Evolutionary conservation across 2,329 filamentous ascomycete genomes (phyloP).

Genomic region (Rugonectria rugulosa): DNA sequence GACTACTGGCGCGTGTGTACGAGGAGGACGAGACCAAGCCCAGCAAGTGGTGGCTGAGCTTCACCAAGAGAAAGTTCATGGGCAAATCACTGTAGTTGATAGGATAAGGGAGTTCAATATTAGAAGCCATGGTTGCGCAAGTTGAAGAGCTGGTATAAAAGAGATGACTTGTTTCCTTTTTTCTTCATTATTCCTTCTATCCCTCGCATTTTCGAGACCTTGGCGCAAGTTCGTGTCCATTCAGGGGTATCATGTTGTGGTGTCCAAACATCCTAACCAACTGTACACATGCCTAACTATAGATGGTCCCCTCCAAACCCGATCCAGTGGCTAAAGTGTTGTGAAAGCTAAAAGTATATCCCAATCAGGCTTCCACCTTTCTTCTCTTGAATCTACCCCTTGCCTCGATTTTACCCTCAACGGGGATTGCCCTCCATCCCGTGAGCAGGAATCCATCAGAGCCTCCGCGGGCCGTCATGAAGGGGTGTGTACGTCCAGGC

Average conservation of each 20-base stretch:
- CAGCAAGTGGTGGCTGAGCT: slow-evolving; percentile 96
- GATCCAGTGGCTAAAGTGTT: slow-evolving; percentile 12
- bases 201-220: slow-evolving; percentile 6
- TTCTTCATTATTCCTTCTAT: slow-evolving; percentile 7
- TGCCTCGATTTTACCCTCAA: slow-evolving; percentile 81
- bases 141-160: slow-evolving; percentile 30
- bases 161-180: slow-evolving; percentile 22
- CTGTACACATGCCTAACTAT: slow-evolving; percentile 20
- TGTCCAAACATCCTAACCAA: slow-evolving; percentile 25
- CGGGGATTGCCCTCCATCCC: slow-evolving; percentile 80
- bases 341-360: slow-evolving; percentile 1
- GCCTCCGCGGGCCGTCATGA: slow-evolving; percentile 90
- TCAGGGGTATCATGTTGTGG: slow-evolving; percentile 30
- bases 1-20: slow-evolving; percentile 87
- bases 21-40: slow-evolving; percentile 77
- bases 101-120: slow-evolving; percentile 8
- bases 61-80: slow-evolving; percentile 99
- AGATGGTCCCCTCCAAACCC: background rate
- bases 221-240: slow-evolving; percentile 26
- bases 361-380: slow-evolving; percentile 56
- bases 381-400: slow-evolving; percentile 80
- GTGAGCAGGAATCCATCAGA: slow-evolving; percentile 92
- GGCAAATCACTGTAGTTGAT: slow-evolving; percentile 78
- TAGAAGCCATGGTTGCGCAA: slow-evolving; percentile 33
- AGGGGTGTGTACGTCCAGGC: slow-evolving; percentile 87